Percentiles rank a stretch among this genome's conserved stretches.
Evolutionary conservation across 306 rosid species (phyloP).

Genomic region (Pterocarpus macrocarpus): DNA sequence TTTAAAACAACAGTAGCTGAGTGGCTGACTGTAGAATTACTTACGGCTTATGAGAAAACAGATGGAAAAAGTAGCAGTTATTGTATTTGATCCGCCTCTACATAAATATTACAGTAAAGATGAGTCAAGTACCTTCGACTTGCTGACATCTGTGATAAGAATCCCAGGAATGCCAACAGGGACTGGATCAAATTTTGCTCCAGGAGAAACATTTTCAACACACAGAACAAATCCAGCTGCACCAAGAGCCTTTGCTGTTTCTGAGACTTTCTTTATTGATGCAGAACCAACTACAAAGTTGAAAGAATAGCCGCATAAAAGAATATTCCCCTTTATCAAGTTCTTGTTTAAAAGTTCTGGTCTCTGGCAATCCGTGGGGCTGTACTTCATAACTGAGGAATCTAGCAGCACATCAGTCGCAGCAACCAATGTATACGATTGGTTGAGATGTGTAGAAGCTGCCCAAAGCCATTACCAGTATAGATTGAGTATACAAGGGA

Average conservation of each 20-base stretch:
- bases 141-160: constrained; percentile 79
- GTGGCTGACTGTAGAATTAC: constrained; percentile 8
- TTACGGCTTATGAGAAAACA: not conserved
- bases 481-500: constrained; percentile 34
- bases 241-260: constrained; percentile 95
- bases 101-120: constrained; percentile 22
- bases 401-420: constrained; percentile 91
- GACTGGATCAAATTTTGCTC: constrained; percentile 93
- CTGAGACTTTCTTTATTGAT: constrained; percentile 85
- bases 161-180: constrained; percentile 94
- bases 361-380: constrained; percentile 93
- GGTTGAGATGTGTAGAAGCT: constrained; percentile 85
- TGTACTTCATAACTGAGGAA: constrained; percentile 81
- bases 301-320: constrained; percentile 98
- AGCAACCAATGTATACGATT: constrained; percentile 83
- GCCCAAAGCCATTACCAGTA: constrained; percentile 49
- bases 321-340: constrained; percentile 88
- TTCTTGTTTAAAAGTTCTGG: constrained; percentile 90
- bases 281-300: constrained; percentile 89
- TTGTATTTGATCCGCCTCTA: constrained; percentile 12
- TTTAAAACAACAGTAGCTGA: constrained; percentile 23
- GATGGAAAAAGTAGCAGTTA: constrained; percentile 17
- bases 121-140: constrained; percentile 75
- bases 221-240: constrained; percentile 98
- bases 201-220: constrained; percentile 92